Base-by-base conservation (phyloP, 768 basidiomycete species). In the Glaciozyma martinii region DNA sequence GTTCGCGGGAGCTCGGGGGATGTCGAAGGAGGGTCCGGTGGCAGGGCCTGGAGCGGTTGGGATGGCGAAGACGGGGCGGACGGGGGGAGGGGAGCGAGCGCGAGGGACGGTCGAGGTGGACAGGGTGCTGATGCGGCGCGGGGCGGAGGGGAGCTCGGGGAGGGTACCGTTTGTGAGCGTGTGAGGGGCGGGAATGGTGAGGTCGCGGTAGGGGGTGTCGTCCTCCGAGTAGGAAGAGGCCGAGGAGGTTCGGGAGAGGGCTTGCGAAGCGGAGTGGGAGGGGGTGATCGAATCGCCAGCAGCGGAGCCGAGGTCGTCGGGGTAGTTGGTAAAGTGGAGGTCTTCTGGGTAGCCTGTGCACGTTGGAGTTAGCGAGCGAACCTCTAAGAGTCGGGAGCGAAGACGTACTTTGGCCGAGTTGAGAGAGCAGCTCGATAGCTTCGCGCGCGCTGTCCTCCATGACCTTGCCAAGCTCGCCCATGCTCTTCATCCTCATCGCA, bases 391-490 rank as follows among this genome's bases (percentile, higher is more conserved):
- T 5, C 15, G 43, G 42, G 42, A 25, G 13, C 4, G 9, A 40
- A 25, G 23, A 42, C 55, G 12, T 27, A 56, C 55, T 18, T 10
- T 54, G 55, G 23, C 23, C n/a, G 40, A 29, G 19, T 33, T 40
- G 40, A 43, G 29, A 27, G 1, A 71, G 59, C 21, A 71, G 25
- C 12, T 43, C 59, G 33, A 71, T 56, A 2, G 67, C 62, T 47
- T 71, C 63, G 55, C 30, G 18, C 13, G 71, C 56, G 46, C 60
- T 56, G 21, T 66, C 65, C 57, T 71, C 63, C 67, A 71, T 68
- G n/a, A 68, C 61, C 21, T 60, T 59, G 18, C 68, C 71, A 21
- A 73, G 64, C 16, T 71, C 69, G 43, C 59, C 68, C 72, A 73
- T 70, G 44, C 61, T 59, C 53, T 63, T 50, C 72, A 74, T 72